phyloP scores from a whole-genome alignment of 495 filamentous ascomycete species.

The Aspergillus avenaceus region DNA sequence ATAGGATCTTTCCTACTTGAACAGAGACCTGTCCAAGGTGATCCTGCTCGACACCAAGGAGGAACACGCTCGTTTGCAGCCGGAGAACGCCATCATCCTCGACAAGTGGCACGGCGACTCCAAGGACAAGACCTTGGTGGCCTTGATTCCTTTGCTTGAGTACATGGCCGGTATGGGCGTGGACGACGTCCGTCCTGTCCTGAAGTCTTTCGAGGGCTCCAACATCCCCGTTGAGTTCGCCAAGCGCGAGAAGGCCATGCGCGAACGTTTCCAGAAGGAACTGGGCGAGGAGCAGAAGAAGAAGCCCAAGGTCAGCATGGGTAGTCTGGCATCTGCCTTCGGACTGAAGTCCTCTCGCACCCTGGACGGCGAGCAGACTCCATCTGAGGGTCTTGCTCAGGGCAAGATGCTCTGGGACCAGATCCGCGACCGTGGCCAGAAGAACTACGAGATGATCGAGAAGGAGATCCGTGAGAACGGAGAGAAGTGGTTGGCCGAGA shows the following conservation, averaged over 20 bases:
- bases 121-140: slow-evolving; percentile 78
- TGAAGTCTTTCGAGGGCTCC: slow-evolving; percentile 83
- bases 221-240: slow-evolving; percentile 86
- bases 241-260: slow-evolving; percentile 76
- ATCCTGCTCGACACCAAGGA: slow-evolving; percentile 87
- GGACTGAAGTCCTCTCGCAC: slow-evolving; percentile 61
- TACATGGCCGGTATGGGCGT: slow-evolving; percentile 92
- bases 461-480: slow-evolving; percentile 86
- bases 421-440: slow-evolving; percentile 83
- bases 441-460: slow-evolving; percentile 84
- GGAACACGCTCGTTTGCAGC: slow-evolving; percentile 76
- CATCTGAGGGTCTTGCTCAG: slow-evolving; percentile 69
- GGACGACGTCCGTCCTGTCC: slow-evolving; percentile 73
- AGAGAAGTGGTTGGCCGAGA: slow-evolving; percentile 90
- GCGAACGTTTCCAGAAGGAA: slow-evolving; percentile 74
- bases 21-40: slow-evolving; percentile 89
- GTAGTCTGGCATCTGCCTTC: slow-evolving; percentile 62
- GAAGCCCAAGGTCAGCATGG: slow-evolving; percentile 51
- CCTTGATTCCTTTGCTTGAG: slow-evolving; percentile 91
- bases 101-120: slow-evolving; percentile 83
- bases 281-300: slow-evolving; percentile 68
- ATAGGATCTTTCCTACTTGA: slow-evolving; percentile 92
- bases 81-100: slow-evolving; percentile 89
- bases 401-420: slow-evolving; percentile 95
- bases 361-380: slow-evolving; percentile 63